A percentile compares a stretch with the other conserved stretches of the same genome.
phyloP scores from a whole-genome alignment of 1,284 basidiomycete species.

The Tilletia indica region DNA sequence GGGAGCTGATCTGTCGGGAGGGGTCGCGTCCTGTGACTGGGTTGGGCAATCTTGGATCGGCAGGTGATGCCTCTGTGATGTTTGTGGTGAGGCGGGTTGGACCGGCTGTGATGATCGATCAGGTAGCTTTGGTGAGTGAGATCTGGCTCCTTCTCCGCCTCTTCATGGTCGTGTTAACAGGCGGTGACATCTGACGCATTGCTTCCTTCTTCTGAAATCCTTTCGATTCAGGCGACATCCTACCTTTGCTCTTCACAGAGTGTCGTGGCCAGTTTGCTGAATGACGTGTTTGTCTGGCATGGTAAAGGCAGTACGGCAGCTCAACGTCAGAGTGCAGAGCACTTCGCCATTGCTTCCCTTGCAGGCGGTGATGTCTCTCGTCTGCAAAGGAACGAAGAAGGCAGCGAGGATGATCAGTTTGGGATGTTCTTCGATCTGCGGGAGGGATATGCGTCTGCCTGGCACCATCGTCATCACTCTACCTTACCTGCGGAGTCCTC shows the following conservation, averaged over 20 bases:
- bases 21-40: neutral
- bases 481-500: conserved; percentile 15
- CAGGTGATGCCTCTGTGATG: neutral
- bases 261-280: conserved; percentile 33
- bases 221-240: conserved; percentile 26
- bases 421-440: conserved; percentile 36
- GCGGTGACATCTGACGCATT: too few relatives aligned
- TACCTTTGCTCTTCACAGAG: conserved; percentile 44
- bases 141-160: too few relatives aligned
- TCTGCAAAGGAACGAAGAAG: conserved; percentile 35
- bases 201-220: neutral
- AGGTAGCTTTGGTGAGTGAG: conserved; percentile 28
- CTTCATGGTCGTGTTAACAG: too few relatives aligned
- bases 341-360: conserved; percentile 35
- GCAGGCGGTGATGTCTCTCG: conserved; percentile 25
- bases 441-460: conserved; percentile 34
- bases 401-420: conserved; percentile 40
- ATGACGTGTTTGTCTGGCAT: conserved; percentile 46
- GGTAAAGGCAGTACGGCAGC: conserved; percentile 33
- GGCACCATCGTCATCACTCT: conserved; percentile 28
- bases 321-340: conserved; percentile 35
- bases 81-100: conserved; percentile 34
- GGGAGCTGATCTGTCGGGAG: conserved; percentile 19
- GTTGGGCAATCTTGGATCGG: conserved; percentile 2
- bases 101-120: conserved; percentile 42